Conservation (phyloP, 2,329 filamentous ascomycete species). For the Cladophialophora immunda region DNA sequence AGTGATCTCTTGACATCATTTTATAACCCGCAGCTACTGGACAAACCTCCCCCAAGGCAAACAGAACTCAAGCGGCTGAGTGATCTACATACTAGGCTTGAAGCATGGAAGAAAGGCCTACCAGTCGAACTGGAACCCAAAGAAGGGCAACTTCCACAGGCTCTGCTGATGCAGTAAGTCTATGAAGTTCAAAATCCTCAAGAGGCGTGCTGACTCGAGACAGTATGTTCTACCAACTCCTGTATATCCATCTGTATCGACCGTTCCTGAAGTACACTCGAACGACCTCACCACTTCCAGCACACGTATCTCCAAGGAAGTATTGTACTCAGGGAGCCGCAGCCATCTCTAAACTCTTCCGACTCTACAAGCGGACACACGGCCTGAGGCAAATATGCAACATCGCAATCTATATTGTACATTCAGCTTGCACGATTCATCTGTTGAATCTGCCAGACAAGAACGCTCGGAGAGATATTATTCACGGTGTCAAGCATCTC, state of each 20-base stretch:
- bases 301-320: constrained; percentile 87
- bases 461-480: constrained; percentile 86
- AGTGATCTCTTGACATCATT: constrained; percentile 89
- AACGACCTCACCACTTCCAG: constrained; percentile 79
- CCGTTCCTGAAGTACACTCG: constrained; percentile 93
- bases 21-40: constrained; percentile 78
- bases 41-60: constrained; percentile 74
- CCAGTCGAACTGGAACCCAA: constrained; percentile 88
- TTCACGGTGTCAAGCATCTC: constrained; percentile 87
- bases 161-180: constrained; percentile 85
- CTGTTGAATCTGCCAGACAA: constrained; percentile 92
- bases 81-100: constrained; percentile 86
- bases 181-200: neutral
- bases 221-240: constrained; percentile 97
- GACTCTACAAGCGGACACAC: constrained; percentile 91
- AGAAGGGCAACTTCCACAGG: constrained; percentile 87
- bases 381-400: constrained; percentile 94
- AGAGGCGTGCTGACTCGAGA: constrained; percentile 11
- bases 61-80: constrained; percentile 90
- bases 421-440: constrained; percentile 94
- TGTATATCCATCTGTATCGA: constrained; percentile 94
- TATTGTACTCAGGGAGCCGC: constrained; percentile 90
- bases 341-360: constrained; percentile 90
- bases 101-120: constrained; percentile 85
- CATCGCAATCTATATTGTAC: constrained; percentile 92